Conservation (phyloP, 805 yeast genomes). For the Brettanomyces bruxellensis region DNA sequence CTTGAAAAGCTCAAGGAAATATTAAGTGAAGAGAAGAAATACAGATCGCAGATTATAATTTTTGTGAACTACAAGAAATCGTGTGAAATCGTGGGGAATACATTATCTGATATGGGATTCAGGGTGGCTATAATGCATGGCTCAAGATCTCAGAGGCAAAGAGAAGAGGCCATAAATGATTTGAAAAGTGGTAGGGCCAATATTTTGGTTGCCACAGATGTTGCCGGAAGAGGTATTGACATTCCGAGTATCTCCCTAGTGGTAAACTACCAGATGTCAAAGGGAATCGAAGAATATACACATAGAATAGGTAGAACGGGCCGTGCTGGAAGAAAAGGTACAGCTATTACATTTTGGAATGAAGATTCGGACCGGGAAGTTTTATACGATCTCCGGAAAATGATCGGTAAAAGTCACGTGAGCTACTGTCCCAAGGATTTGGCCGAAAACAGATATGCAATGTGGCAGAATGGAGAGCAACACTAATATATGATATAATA, state of each 20-base stretch:
- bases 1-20: conserved; percentile 33
- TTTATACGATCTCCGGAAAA: conserved; percentile 40
- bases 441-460: not conserved
- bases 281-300: conserved; percentile 69
- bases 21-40: conserved; percentile 20
- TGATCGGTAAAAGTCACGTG: conserved; percentile 32
- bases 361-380: conserved; percentile 41
- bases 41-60: conserved; percentile 56
- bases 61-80: conserved; percentile 72
- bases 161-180: conserved; percentile 66
- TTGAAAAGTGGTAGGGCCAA: conserved; percentile 49
- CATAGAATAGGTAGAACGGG: conserved; percentile 97
- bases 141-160: conserved; percentile 70
- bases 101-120: conserved; percentile 37
- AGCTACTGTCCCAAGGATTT: conserved; percentile 35
- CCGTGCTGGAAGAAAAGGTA: conserved; percentile 80
- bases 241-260: conserved; percentile 82
- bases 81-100: conserved; percentile 58
- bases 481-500: not conserved
- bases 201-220: conserved; percentile 82
- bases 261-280: conserved; percentile 78
- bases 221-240: conserved; percentile 94
- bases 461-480: not conserved
- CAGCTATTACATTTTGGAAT: conserved; percentile 64
- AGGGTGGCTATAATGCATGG: conserved; percentile 71